Base-by-base conservation (phyloP, 768 basidiomycete genomes). In the Boletus huronensis region DNA sequence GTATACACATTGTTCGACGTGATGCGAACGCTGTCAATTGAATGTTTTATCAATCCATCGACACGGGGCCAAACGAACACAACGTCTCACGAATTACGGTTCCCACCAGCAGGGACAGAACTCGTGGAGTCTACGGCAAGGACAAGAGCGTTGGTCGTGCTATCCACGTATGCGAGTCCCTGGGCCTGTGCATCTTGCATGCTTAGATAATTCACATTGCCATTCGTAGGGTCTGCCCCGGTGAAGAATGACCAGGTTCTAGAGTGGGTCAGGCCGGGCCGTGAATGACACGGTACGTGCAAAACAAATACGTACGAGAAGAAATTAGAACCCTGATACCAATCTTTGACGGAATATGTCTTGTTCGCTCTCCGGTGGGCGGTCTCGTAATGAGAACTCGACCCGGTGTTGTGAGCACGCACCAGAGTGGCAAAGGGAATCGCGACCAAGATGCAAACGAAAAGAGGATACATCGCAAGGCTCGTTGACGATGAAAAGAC, bases 221-320 rank as follows among this genome's bases (percentile, higher is more conserved):
- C 90, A 58, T 81, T 70, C 1, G 90, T 91, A 2, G 90, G 90
- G 67, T 92, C 90, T 7, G 65, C 2, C 5, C 58, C 71, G 16
- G 73, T 73, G 68, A 79, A 87, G 71, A 85, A 91, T 28, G 80
- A 70, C 84, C 84, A 90, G 16, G 77, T 63, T 44, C 87, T 89
- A 57, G 35, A 55, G 26, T 40, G 48, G 36, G 42, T 53, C 52
- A 29, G n/a, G n/a, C n/a, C n/a, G n/a, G 55, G n/a, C 26, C 11
- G 13, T 26, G 34, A 17, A 46, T 45, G 48, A 40, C 17, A 8
- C 9, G 43, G 14, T 39, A 31, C 19, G 5, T 44, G 23, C 21
- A 25, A 28, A 5, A 26, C 14, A 16, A 45, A 43, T 25, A 76
- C 72, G 35, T 58, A 85, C 86, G 79, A 70, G 54, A 88, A 70